A percentile compares a stretch with the other conserved stretches of the same genome.
Conservation (phyloP, 192 early-diverging fungal genomes). For the Coemansia sp. region DNA sequence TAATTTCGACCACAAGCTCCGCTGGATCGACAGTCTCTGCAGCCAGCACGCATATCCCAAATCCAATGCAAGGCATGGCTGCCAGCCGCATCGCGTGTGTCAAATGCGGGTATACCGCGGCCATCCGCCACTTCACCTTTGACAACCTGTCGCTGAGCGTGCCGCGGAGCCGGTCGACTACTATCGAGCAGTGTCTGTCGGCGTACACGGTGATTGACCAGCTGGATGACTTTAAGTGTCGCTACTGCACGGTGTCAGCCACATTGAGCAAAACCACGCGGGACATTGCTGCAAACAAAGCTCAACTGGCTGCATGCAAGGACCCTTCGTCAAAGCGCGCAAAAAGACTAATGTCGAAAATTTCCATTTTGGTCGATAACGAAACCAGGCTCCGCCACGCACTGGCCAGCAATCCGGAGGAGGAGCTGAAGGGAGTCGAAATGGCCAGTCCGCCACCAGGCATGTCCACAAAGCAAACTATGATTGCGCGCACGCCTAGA, state of each 20-base stretch:
- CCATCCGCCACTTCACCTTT: conserved; percentile 69
- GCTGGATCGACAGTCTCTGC: not conserved
- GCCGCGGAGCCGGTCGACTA: conserved; percentile 49
- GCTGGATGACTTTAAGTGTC: conserved; percentile 64
- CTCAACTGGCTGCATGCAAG: conserved; percentile 4
- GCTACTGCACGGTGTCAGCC: conserved; percentile 55
- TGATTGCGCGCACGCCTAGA: conserved; percentile 81
- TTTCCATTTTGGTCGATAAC: conserved; percentile 11
- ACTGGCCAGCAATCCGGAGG: conserved; percentile 31
- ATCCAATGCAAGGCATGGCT: conserved; percentile 54
- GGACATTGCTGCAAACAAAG: conserved; percentile 2
- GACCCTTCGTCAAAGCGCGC: conserved; percentile 14
- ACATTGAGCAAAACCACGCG: conserved; percentile 34
- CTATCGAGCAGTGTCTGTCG: conserved; percentile 60
- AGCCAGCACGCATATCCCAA: conserved; percentile 14
- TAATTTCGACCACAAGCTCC: conserved; percentile 17
- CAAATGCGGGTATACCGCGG: conserved; percentile 70
- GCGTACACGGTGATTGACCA: conserved; percentile 64
- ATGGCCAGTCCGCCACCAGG: conserved; percentile 24
- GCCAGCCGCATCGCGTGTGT: conserved; percentile 68
- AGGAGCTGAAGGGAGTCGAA: conserved; percentile 26
- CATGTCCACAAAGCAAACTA: conserved; percentile 69
- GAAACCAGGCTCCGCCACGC: conserved; percentile 17
- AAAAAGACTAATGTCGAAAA: conserved; percentile 1
- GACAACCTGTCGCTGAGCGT: conserved; percentile 66